Conservation (phyloP, 2,329 filamentous ascomycete genomes). For the Dothistroma pini region DNA sequence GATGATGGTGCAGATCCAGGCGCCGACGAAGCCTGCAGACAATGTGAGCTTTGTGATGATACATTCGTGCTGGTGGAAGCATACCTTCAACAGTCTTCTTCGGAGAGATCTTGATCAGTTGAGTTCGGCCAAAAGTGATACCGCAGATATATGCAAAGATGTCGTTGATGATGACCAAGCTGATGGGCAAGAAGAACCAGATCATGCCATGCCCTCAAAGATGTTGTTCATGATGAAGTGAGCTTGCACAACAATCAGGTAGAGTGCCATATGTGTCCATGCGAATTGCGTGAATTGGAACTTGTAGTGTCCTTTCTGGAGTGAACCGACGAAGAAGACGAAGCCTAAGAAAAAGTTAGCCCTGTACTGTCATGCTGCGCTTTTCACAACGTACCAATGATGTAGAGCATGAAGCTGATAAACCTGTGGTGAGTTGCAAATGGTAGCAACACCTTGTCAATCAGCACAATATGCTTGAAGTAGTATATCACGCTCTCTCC, state of each 20-base stretch:
- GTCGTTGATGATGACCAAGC: slow-evolving; percentile 96
- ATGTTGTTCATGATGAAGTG: slow-evolving; percentile 99
- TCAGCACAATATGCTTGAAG: slow-evolving; percentile 97
- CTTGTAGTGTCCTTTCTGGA: slow-evolving; percentile 93
- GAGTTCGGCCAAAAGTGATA: slow-evolving; percentile 92
- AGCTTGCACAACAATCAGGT: slow-evolving; percentile 94
- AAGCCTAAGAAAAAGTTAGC: slow-evolving; percentile 60
- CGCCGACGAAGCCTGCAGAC: slow-evolving; percentile 75
- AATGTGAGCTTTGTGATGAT: slow-evolving; percentile 4
- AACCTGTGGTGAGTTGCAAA: slow-evolving; percentile 97
- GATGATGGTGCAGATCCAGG: slow-evolving; percentile 91
- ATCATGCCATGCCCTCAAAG: slow-evolving; percentile 99
- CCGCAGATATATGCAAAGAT: slow-evolving; percentile 98
- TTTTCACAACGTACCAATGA: slow-evolving; percentile 69
- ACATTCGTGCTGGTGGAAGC: background rate
- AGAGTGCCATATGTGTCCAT: slow-evolving; percentile 99
- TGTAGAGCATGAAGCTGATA: slow-evolving; percentile 97
- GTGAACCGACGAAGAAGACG: slow-evolving; percentile 92
- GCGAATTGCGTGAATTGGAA: slow-evolving; percentile 99
- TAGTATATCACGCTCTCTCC: slow-evolving; percentile 99
- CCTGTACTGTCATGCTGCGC: background rate
- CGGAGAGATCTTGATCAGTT: slow-evolving; percentile 94
- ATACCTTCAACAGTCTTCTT: slow-evolving; percentile 90
- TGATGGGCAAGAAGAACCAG: slow-evolving; percentile 96
- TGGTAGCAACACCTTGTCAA: slow-evolving; percentile 87